Evolutionary conservation across 352 stramenopile genomes (phyloP).

Genomic region (Salisapilia sapeloensis): DNA sequence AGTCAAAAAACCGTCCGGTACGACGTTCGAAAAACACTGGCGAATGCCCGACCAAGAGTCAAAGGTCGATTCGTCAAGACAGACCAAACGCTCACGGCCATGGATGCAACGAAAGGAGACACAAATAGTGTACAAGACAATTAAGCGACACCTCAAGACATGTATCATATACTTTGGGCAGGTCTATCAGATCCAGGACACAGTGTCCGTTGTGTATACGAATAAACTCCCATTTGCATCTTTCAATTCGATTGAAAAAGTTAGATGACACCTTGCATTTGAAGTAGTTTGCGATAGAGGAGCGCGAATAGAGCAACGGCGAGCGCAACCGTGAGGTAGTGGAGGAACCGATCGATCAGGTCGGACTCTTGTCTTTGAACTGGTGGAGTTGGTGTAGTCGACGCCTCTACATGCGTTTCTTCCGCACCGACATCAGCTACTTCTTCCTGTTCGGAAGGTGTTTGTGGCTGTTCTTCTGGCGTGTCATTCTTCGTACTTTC

Average conservation of each 20-base stretch:
- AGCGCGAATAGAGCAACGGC: slow-evolving; percentile 51
- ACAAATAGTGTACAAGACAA: too few relatives aligned
- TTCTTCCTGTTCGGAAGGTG: background rate
- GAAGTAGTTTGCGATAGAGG: slow-evolving; percentile 68
- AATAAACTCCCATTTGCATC: too few relatives aligned
- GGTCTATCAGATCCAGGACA: too few relatives aligned
- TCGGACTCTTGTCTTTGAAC: slow-evolving; percentile 13
- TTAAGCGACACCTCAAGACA: too few relatives aligned
- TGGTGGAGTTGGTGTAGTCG: slow-evolving; percentile 4
- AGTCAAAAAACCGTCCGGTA: slow-evolving; percentile 67
- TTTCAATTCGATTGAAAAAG: too few relatives aligned
- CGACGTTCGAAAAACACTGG: slow-evolving; percentile 62
- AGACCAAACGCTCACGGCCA: slow-evolving; percentile 52
- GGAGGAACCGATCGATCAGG: slow-evolving; percentile 38
- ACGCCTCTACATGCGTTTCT: background rate
- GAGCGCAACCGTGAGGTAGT: slow-evolving; percentile 48
- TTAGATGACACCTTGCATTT: slow-evolving; percentile 58
- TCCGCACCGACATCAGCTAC: background rate
- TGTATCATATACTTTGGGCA: too few relatives aligned
- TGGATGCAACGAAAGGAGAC: slow-evolving; percentile 5
- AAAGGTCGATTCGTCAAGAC: slow-evolving; percentile 78
- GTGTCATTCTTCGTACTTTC: background rate
- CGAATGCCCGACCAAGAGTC: slow-evolving; percentile 53
- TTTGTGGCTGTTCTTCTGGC: background rate
- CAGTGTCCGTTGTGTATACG: too few relatives aligned